Evolutionary conservation across 1,139 yeast species (phyloP), one percentile per base, ranked within the genome.

Genomic region (Suhomyces kunorum): DNA sequence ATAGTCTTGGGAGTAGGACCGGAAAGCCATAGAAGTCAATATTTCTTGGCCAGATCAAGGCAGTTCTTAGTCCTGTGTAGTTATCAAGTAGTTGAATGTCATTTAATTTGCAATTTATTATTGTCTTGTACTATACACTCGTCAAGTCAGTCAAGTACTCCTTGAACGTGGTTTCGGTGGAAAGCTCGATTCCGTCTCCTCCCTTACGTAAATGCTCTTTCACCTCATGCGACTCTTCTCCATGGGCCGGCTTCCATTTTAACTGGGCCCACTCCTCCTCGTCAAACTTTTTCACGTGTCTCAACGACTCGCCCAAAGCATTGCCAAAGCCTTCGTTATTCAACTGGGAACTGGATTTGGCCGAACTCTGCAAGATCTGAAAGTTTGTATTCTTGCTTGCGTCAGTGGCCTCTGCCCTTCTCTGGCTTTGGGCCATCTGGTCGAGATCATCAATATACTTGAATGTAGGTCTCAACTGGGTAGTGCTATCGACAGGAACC

Each of bases 381-480:
- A 68, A 69, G 36, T 70, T 78, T 43, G 59, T 61, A 30, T 58
- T 56, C 45, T 68, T 71, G 56, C 59, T 63, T 48, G 55, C 59
- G 48, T 64, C 68, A 1, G 49, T 39, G 5, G 52, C 51, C 33
- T 56, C 59, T 24, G 60, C 62, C 38, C 59, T 59, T 34, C 53
- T 53, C 45, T 58, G 66, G n/a, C 50, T 54, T 38, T 50, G 56
- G 36, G 54, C 59, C 28, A 51, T 47, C 12, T 53, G 52, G 40
- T 72, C 78, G 27, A 66, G 38, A 30, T 70, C 78, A 55, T 86
- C 95, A 38, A 89, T 79, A 57, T 89, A 87, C 48, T 75, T 77
- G 65, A 92, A 88, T 46, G 78, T 77, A 1, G 98, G 94, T 53
- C 96, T 74, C 47, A 92, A 61, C 61, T 90, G 98, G 0, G 85